These are phyloP conservation scores for Chrysoporthe cubensis DNA, from an alignment of 2,329 filamentous ascomycete genomes.

Conservation along the genomic window DNA sequence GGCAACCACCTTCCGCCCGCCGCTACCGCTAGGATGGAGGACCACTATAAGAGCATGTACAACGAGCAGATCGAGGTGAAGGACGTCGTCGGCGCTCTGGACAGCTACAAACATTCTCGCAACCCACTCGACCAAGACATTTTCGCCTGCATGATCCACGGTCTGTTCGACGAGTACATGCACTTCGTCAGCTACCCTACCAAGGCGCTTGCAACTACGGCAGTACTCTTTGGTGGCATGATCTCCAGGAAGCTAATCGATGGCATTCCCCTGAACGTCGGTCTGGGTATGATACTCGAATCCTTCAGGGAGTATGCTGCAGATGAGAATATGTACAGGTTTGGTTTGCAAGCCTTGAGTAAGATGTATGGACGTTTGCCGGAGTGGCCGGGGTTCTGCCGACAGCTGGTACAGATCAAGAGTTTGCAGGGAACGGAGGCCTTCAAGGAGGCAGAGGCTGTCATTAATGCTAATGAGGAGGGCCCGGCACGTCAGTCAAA, in stretches of 20 bases:
- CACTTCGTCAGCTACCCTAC: conserved; percentile 95
- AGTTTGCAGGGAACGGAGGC: conserved; percentile 84
- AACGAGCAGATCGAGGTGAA: conserved; percentile 85
- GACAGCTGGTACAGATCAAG: conserved; percentile 79
- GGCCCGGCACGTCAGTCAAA: conserved; percentile 61
- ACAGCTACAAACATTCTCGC: conserved; percentile 84
- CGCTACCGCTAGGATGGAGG: conserved; percentile 91
- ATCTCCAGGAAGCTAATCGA: conserved; percentile 93
- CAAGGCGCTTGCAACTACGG: conserved; percentile 94
- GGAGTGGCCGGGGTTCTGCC: conserved; percentile 96
- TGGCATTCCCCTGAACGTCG: conserved; percentile 87
- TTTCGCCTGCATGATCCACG: conserved; percentile 98
- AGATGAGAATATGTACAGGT: conserved; percentile 95
- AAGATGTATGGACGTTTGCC: conserved; percentile 81
- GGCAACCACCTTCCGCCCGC: conserved; percentile 80
- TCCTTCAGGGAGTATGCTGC: conserved; percentile 83
- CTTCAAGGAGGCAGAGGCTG: conserved; percentile 79
- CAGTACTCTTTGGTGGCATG: conserved; percentile 94
- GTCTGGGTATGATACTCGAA: conserved; percentile 97
- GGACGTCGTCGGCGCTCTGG: conserved; percentile 81
- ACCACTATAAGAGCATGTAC: conserved; percentile 98
- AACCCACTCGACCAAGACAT: conserved; percentile 88
- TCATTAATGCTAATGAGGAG: conserved; percentile 70
- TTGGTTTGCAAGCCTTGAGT: conserved; percentile 91
- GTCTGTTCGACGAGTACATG: conserved; percentile 94